Percentiles rank a stretch among this genome's conserved stretches.
Conservation (phyloP, 2,329 filamentous ascomycete genomes). For the Endoconidiophora polonica region DNA sequence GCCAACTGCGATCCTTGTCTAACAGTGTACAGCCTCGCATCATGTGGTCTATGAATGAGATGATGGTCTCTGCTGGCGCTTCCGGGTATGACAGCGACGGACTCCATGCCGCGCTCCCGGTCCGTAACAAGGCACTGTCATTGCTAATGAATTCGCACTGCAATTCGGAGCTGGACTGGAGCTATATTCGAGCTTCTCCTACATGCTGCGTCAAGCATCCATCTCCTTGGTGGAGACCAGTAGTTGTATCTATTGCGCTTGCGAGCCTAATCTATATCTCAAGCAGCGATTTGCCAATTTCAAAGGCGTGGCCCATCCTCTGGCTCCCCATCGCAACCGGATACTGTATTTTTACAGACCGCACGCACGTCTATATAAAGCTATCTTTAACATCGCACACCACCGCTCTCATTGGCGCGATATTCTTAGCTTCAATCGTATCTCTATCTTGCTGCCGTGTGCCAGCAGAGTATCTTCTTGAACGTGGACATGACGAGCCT, state of each 20-base stretch:
- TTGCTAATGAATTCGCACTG: constrained; percentile 38
- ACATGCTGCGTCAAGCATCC: constrained; percentile 9
- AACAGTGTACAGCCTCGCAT: constrained; percentile 26
- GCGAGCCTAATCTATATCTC: too few species aligned
- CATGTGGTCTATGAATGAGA: constrained; percentile 32
- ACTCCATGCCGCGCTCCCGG: constrained; percentile 26
- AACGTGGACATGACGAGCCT: constrained; percentile 14
- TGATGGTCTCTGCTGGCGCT: constrained; percentile 23
- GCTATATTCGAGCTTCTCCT: background rate
- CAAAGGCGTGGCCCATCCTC: too few species aligned
- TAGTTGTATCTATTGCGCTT: too few species aligned
- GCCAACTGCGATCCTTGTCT: constrained; percentile 28
- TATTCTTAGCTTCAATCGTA: background rate
- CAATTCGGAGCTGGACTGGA: constrained; percentile 22
- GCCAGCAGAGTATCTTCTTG: background rate
- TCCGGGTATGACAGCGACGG: constrained; percentile 26
- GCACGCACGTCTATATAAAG: constrained; percentile 9
- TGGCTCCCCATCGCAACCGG: too few species aligned
- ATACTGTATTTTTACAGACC: constrained; percentile 5
- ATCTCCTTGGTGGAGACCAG: too few species aligned
- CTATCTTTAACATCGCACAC: constrained; percentile 4
- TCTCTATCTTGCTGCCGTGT: background rate
- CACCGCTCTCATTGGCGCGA: background rate
- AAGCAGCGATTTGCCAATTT: too few species aligned
- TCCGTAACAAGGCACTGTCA: constrained; percentile 28